phyloP scores from a whole-genome alignment of 208 protist species.

The Trypanosoma theileri region DNA sequence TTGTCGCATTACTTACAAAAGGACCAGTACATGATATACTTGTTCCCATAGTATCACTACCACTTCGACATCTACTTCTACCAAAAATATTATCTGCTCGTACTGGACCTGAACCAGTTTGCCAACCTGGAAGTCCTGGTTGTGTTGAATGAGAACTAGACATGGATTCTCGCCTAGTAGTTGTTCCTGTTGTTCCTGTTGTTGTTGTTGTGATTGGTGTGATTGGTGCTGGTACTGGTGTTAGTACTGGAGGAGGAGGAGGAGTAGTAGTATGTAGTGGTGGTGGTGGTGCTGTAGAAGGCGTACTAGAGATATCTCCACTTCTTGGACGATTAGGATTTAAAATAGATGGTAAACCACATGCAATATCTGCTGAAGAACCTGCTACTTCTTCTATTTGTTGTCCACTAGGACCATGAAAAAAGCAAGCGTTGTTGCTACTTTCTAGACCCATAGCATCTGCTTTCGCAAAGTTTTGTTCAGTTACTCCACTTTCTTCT shows the following conservation, averaged over 20 bases:
- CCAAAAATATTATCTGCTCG: conserved; percentile 15
- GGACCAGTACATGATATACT: conserved; percentile 11
- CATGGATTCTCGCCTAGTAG: neutral
- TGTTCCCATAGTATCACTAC: conserved; percentile 14
- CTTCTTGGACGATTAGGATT: neutral
- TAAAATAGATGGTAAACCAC: neutral
- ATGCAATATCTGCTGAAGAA: neutral
- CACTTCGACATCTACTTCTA: neutral
- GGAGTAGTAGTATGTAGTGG: neutral
- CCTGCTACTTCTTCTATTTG: neutral
- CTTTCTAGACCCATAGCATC: neutral
- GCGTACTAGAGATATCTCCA: neutral
- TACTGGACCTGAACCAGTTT: neutral
- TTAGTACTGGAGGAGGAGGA: neutral
- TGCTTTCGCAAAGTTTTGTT: neutral
- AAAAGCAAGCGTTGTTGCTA: neutral
- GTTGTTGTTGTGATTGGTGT: no score
- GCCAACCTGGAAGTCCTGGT: neutral
- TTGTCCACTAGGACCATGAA: neutral
- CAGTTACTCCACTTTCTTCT: neutral
- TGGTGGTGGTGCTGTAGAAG: neutral
- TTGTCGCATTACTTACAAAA: neutral
- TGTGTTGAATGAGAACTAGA: neutral
- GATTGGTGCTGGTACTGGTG: neutral
- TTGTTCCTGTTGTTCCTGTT: neutral